Conservation (phyloP, 1,284 basidiomycete species). For the Vanrija pseudolonga region DNA sequence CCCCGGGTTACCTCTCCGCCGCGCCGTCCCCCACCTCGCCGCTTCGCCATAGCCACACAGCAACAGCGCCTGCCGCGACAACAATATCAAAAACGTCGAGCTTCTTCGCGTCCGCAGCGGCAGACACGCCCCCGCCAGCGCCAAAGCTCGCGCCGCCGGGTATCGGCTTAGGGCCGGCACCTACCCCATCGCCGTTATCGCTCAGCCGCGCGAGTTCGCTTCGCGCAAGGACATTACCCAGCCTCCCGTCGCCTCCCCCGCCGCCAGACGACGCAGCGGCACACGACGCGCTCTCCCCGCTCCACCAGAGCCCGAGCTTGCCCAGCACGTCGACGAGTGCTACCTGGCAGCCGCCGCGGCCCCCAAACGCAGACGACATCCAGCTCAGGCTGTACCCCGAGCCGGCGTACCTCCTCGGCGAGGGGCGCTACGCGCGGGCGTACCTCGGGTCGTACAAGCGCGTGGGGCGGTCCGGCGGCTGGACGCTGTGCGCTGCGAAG, state of each 20-base stretch:
- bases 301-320: constrained; percentile 41
- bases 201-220: constrained; percentile 38
- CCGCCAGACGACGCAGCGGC: background rate
- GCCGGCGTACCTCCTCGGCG: constrained; percentile 46
- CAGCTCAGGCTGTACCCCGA: constrained; percentile 37
- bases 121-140: constrained; percentile 28
- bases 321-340: constrained; percentile 9
- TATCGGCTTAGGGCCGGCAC: background rate
- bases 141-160: constrained; percentile 12
- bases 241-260: constrained; percentile 14
- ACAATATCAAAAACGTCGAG: constrained; percentile 29
- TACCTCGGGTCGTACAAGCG: constrained; percentile 47
- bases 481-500: constrained; percentile 52
- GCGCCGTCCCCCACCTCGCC: background rate
- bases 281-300: constrained; percentile 21
- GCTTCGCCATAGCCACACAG: background rate
- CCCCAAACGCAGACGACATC: constrained; percentile 31
- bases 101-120: constrained; percentile 35
- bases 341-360: constrained; percentile 35
- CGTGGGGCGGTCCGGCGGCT: constrained; percentile 10
- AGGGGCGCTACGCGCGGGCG: constrained; percentile 51
- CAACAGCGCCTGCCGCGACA: background rate
- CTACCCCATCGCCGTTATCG: constrained; percentile 32
- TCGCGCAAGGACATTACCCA: constrained; percentile 14
- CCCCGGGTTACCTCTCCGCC: background rate